A percentile compares a stretch with the other conserved stretches of the same genome.
Conservation (phyloP, 257 asterid genomes). For the Capsicum chinense region DNA sequence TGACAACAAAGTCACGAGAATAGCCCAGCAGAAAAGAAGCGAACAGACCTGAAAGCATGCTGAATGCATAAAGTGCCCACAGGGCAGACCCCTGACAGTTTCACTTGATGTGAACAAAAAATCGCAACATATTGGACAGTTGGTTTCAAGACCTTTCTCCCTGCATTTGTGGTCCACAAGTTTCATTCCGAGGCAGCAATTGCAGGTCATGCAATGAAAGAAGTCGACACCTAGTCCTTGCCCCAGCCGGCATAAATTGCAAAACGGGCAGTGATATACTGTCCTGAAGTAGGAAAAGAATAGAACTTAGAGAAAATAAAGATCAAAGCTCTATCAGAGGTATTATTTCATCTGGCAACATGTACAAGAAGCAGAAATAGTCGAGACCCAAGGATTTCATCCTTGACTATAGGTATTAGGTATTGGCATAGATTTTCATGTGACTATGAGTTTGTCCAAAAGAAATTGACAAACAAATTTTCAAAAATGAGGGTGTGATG, state of each 20-base stretch:
- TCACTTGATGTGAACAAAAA: constrained; percentile 92
- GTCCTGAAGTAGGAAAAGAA: constrained; percentile 54
- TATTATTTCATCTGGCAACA: constrained; percentile 10
- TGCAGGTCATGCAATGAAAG: constrained; percentile 98
- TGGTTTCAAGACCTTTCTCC: constrained; percentile 95
- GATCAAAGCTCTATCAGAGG: constrained; percentile 9
- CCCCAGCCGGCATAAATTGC: constrained; percentile 96
- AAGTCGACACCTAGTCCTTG: constrained; percentile 91
- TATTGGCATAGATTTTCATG: not conserved
- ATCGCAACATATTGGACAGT: constrained; percentile 96
- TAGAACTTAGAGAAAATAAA: constrained; percentile 19
- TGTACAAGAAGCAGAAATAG: constrained; percentile 9
- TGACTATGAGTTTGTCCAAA: not conserved
- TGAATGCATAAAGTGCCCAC: constrained; percentile 98
- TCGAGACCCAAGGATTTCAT: not conserved
- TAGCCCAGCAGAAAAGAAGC: constrained; percentile 22
- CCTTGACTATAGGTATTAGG: not conserved
- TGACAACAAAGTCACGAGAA: not conserved
- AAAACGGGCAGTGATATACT: constrained; percentile 93
- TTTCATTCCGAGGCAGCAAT: constrained; percentile 82
- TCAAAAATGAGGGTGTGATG: not conserved
- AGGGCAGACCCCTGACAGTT: constrained; percentile 89
- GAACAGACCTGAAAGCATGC: constrained; percentile 92
- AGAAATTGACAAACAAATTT: not conserved
- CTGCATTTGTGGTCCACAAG: constrained; percentile 86